These are phyloP conservation scores for Colletotrichum tofieldiae DNA, from an alignment of 2,329 filamentous ascomycete genomes.

Conservation along the genomic window DNA sequence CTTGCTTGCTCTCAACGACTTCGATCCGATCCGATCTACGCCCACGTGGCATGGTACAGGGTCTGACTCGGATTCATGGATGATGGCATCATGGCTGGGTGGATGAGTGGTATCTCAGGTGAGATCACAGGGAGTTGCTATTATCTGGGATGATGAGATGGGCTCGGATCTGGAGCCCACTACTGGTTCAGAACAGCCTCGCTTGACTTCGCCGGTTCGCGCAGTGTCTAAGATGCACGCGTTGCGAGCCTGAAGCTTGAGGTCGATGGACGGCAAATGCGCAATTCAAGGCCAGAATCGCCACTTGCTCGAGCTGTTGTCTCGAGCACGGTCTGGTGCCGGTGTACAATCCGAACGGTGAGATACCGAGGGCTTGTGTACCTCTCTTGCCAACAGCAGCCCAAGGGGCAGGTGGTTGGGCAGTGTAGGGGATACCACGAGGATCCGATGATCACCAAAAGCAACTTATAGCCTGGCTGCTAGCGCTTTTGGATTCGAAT, in stretches of 20 bases:
- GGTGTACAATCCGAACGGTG: not conserved
- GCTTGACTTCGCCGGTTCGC: not conserved
- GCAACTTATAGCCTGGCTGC: no score
- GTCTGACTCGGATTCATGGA: not conserved
- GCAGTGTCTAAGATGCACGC: not conserved
- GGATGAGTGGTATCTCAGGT: not conserved
- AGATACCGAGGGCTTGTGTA: not conserved
- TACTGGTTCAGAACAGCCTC: not conserved
- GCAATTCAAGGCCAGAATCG: not conserved
- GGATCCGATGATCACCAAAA: no score
- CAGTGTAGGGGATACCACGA: no score
- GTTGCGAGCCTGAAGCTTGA: not conserved
- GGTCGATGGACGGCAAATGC: not conserved
- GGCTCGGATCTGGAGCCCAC: not conserved
- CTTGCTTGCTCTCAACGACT: not conserved
- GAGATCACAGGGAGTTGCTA: no score
- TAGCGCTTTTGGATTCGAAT: no score
- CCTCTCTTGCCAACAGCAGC: not conserved
- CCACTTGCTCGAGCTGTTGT: not conserved
- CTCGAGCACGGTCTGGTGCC: not conserved
- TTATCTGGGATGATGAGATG: not conserved
- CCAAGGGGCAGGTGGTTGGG: not conserved
- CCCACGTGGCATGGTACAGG: conserved; percentile 3
- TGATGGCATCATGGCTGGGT: not conserved
- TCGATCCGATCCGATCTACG: not conserved